Evolutionary conservation across 116 monocot species (phyloP), one percentile per base, ranked within the genome.

Genomic region (Cymodocea nodosa): DNA sequence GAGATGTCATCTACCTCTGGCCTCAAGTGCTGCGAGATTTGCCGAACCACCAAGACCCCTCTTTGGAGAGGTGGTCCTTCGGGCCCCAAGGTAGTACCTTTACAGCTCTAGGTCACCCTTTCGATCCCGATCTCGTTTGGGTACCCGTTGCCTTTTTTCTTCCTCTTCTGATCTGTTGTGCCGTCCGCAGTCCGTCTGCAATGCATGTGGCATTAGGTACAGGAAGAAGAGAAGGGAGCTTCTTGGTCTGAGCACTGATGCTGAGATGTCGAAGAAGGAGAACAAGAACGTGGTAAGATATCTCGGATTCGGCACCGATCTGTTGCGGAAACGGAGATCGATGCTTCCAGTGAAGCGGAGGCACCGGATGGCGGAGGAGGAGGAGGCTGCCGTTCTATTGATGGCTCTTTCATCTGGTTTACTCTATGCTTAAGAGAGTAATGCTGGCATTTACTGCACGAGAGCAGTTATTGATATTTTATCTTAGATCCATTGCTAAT

Each of bases 371-470:
- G 71, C 50, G 19, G 71, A 72, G 40, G 85, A 77, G 48, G 89
- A 89, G 57, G 70, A 79, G 73, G 89, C 89, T 56, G 89, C 89
- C 11, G 69, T 85, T 13, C 76, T 89, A 8, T 59, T 89, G 52
- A 89, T 89, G 89, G 82, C 89, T 7, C 66, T 89, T 15, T 89
- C 89, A 6, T 78, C 73, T 52, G 89, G 89, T 9, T 71, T 84
- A 69, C 66, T 80, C 22, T 23, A 56, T 20, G 56, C 56, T 23
- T 56, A 11, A 56, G 16, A 9, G 12, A 44, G 12, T 7, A 44
- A 8, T 10, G 44, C 44, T 30, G 30, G 30, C 44, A 44, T 44
- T 12, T 44, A 12, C 44, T 10, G 5, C 12, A 0, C 12, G 9
- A 10, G 44, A 44, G 44, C 11, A 12, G 44, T 1, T 44, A 8